These are phyloP conservation scores for Spinacia oleracea DNA, from an alignment of 179 eudicot genomes.

Conservation along the genomic window DNA sequence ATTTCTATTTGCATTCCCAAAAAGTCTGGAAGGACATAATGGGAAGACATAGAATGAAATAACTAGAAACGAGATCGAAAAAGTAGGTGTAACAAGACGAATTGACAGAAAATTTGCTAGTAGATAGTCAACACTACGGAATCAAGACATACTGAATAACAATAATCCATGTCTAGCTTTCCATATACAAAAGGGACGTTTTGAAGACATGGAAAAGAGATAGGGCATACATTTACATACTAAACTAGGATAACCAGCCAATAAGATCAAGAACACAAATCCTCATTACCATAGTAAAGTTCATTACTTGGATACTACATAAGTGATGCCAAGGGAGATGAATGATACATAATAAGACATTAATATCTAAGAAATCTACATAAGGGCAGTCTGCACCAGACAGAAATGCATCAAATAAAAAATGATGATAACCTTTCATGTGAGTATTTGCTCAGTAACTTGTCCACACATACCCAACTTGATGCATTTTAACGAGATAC, in stretches of 20 bases:
- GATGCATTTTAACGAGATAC: not conserved
- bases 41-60: constrained; percentile 12
- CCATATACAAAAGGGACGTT: not conserved
- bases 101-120: not conserved
- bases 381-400: not conserved
- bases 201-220: constrained; percentile 6
- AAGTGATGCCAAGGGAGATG: not conserved
- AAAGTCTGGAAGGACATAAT: constrained; percentile 40
- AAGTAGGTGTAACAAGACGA: not conserved
- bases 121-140: not conserved
- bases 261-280: not conserved
- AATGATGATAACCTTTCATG: not conserved
- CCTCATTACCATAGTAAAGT: not conserved
- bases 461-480: not conserved
- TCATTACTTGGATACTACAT: not conserved
- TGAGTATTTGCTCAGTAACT: not conserved
- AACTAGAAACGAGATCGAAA: not conserved
- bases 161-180: not conserved
- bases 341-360: not conserved
- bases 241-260: not conserved
- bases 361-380: not conserved
- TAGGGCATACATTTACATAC: not conserved
- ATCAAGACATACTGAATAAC: not conserved
- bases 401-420: not conserved
- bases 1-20: constrained; percentile 66